Percentiles rank a stretch among this genome's conserved stretches.
These are phyloP conservation scores for Ascochyta fabae DNA, from an alignment of 2,329 filamentous ascomycete species.

Conservation along the genomic window DNA sequence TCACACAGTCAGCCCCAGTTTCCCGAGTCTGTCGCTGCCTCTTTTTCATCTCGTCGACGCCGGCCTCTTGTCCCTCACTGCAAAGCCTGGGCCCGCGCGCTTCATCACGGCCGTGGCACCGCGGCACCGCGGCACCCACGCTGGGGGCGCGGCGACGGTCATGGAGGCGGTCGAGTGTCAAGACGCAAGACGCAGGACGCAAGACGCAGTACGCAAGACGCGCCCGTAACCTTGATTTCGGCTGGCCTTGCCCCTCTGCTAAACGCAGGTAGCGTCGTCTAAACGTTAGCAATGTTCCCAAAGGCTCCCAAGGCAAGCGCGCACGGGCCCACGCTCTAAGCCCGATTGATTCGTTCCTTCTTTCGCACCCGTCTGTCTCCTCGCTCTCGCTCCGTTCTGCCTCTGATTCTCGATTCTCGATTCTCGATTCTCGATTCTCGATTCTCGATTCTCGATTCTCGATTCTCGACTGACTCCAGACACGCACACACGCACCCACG, in stretches of 20 bases:
- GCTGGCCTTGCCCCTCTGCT: conserved; percentile 20
- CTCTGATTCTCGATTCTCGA: neutral
- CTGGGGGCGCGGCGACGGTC: conserved; percentile 5
- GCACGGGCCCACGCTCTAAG: conserved; percentile 25
- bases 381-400: conserved; percentile 19
- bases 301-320: conserved; percentile 11
- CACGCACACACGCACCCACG: conserved; percentile 20
- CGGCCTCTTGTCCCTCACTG: conserved; percentile 20
- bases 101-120: neutral
- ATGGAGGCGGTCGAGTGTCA: neutral
- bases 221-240: conserved; percentile 16
- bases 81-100: conserved; percentile 6
- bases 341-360: conserved; percentile 19
- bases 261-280: conserved; percentile 25
- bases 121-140: conserved; percentile 10
- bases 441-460: neutral
- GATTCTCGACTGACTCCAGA: conserved; percentile 28
- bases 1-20: conserved; percentile 25
- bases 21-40: conserved; percentile 23
- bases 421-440: neutral
- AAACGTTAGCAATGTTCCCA: conserved; percentile 16
- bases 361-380: conserved; percentile 17
- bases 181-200: too few species aligned
- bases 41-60: conserved; percentile 25
- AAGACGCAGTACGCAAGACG: neutral